Conservation (phyloP, 768 basidiomycete species). For the Rhodotorula kratochvilovae region DNA sequence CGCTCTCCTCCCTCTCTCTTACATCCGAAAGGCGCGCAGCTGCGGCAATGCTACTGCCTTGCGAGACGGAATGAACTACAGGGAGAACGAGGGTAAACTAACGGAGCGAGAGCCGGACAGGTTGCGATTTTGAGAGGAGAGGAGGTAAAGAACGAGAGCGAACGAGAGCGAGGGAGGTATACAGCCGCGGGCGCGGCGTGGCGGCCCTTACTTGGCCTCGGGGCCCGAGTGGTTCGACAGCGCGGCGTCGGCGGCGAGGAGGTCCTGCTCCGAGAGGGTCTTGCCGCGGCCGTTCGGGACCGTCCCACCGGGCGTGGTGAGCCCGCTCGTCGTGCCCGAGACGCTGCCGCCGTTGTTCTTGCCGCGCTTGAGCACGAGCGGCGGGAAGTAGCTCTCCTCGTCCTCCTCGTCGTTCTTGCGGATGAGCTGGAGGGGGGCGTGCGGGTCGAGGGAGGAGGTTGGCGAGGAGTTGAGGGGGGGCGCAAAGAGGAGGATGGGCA, state of each 20-base stretch:
- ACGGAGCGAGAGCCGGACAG: too few species aligned
- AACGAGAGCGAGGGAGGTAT: background rate
- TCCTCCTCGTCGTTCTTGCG: conserved; percentile 57
- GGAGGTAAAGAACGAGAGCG: too few species aligned
- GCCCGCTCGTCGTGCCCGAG: conserved; percentile 45
- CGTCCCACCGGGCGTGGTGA: conserved; percentile 55
- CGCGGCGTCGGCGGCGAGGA: conserved; percentile 80
- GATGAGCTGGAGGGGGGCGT: background rate
- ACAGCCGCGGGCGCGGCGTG: too few species aligned
- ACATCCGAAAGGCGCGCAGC: too few species aligned
- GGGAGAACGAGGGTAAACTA: too few species aligned
- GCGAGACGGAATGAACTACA: too few species aligned
- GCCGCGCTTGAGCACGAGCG: conserved; percentile 56
- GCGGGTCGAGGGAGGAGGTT: too few species aligned
- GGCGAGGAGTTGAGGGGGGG: too few species aligned
- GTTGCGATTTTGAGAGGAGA: too few species aligned
- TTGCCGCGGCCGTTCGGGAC: background rate
- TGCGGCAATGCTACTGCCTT: too few species aligned
- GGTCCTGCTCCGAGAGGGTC: conserved; percentile 79
- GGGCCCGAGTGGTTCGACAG: conserved; percentile 49
- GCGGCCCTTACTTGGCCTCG: background rate
- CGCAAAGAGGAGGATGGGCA: too few species aligned
- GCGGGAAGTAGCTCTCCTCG: conserved; percentile 73
- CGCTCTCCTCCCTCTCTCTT: too few species aligned
- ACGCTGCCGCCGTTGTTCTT: conserved; percentile 64